Evolutionary conservation across 208 protist genomes (phyloP).

Genomic region (Trypanosoma boissoni): DNA sequence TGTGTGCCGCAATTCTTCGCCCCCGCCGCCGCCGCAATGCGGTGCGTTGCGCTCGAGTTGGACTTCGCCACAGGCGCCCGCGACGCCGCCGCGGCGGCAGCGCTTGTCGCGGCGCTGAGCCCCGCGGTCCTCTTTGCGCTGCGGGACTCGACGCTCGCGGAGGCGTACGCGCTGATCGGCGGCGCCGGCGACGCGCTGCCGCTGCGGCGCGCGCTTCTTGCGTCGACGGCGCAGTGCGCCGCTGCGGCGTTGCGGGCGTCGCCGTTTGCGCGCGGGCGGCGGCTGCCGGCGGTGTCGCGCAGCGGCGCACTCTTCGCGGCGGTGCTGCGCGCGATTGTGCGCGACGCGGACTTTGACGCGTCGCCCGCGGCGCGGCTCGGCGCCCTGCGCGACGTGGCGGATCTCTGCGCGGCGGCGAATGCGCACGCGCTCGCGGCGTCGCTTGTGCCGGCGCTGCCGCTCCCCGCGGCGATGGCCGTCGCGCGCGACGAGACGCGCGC

Average conservation of each 20-base stretch:
- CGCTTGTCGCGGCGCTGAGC: constrained; percentile 13
- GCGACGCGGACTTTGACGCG: constrained; percentile 11
- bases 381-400: constrained; percentile 31
- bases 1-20: constrained; percentile 20
- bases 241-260: constrained; percentile 13
- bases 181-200: too few relatives aligned
- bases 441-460: constrained; percentile 59
- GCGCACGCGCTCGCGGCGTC: constrained; percentile 51
- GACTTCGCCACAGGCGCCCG: constrained; percentile 9
- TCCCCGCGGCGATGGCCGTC: neutral
- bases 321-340: constrained; percentile 36
- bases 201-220: too few relatives aligned
- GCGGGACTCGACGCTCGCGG: too few relatives aligned
- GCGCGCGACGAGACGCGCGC: constrained; percentile 23
- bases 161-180: too few relatives aligned
- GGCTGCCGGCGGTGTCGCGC: constrained; percentile 26
- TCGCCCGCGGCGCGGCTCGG: neutral
- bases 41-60: neutral
- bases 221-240: too few relatives aligned
- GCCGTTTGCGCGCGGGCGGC: constrained; percentile 11
- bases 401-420: constrained; percentile 40
- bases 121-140: constrained; percentile 7
- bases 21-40: constrained; percentile 22
- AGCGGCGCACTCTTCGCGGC: constrained; percentile 39
- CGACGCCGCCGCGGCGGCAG: constrained; percentile 24